Evolutionary conservation across 352 stramenopile genomes (phyloP).

Genomic region (Pythium brachiatum): DNA sequence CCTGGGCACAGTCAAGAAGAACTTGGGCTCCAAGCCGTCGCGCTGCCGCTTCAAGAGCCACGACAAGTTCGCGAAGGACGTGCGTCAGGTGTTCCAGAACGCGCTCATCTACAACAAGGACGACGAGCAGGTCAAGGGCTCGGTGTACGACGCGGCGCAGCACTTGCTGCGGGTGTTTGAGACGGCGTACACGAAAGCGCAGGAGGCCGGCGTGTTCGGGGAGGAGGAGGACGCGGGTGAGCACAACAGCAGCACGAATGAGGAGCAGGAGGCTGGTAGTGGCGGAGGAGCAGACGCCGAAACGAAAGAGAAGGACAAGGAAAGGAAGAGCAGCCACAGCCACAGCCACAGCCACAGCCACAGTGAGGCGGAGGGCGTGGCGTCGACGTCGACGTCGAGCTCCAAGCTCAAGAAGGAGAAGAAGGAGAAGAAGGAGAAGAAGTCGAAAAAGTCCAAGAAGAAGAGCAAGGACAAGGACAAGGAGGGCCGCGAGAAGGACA

Average conservation of each 20-base stretch:
- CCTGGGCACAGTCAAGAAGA: conserved; percentile 70
- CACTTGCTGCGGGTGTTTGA: conserved; percentile 81
- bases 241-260: conserved; percentile 24
- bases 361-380: not conserved
- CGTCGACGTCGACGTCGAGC: conserved; percentile 4
- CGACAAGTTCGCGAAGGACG: conserved; percentile 80
- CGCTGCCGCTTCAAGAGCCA: conserved; percentile 83
- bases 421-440: conserved; percentile 52
- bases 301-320: conserved; percentile 11
- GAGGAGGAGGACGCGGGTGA: conserved; percentile 24
- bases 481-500: conserved; percentile 25
- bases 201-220: conserved; percentile 52
- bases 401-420: conserved; percentile 44
- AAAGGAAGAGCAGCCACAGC: conserved; percentile 8
- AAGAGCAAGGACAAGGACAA: conserved; percentile 69
- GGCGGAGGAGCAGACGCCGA: not conserved
- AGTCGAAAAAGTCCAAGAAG: conserved; percentile 71
- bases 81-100: conserved; percentile 84
- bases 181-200: conserved; percentile 72
- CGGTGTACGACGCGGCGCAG: conserved; percentile 76
- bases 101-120: conserved; percentile 77
- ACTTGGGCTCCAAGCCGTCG: conserved; percentile 73
- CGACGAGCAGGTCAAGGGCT: conserved; percentile 71
- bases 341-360: conserved; percentile 18
- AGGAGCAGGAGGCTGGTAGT: conserved; percentile 31